Evolutionary conservation across 2,329 filamentous ascomycete species (phyloP).

Genomic region (Cryphonectria radicalis): DNA sequence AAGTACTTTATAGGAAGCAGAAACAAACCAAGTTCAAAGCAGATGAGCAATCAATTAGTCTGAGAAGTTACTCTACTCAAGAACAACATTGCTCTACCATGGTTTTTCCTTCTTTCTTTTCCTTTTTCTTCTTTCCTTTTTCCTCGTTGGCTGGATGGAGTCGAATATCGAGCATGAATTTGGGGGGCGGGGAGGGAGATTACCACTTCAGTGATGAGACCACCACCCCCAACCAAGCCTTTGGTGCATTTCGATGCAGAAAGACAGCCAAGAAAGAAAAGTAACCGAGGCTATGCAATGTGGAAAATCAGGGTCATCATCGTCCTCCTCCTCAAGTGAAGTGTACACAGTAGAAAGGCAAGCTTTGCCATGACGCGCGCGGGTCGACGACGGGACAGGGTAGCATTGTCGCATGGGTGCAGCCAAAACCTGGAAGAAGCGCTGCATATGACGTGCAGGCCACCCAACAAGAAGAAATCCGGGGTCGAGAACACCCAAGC

Average conservation of each 20-base stretch:
- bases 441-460: conserved; percentile 21
- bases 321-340: background rate
- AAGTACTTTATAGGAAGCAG: background rate
- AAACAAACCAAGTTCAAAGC: background rate
- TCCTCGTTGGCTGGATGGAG: background rate
- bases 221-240: background rate
- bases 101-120: too few species aligned
- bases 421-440: conserved; percentile 26
- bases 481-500: background rate
- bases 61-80: background rate
- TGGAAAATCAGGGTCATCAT: background rate
- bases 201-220: too few species aligned
- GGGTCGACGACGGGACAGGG: background rate
- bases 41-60: background rate
- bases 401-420: background rate
- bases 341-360: background rate
- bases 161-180: too few species aligned
- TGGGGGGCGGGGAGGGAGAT: too few species aligned
- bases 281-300: background rate
- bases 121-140: background rate
- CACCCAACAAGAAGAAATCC: conserved; percentile 2
- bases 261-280: background rate
- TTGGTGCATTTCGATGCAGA: background rate
- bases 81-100: background rate
- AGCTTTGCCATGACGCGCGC: background rate